Percentiles rank a stretch among this genome's conserved stretches.
Evolutionary conservation across 495 filamentous ascomycete species (phyloP).

Genomic region (Xylaria castorea): DNA sequence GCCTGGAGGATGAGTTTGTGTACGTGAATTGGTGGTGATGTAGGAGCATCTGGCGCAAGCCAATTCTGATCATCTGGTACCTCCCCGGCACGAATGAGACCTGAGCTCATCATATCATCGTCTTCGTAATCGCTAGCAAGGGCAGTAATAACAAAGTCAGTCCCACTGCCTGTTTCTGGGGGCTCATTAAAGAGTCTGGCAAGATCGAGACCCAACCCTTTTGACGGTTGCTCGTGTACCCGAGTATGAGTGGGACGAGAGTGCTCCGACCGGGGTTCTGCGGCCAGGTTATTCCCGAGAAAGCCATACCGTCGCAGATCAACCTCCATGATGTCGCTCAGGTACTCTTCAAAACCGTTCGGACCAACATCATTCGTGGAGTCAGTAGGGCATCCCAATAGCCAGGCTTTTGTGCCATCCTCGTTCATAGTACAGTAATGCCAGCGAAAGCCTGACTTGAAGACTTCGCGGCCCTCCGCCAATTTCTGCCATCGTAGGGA

Average conservation of each 20-base stretch:
- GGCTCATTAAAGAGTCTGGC: constrained; percentile 82
- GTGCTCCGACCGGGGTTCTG: constrained; percentile 64
- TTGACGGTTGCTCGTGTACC: constrained; percentile 55
- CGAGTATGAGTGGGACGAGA: constrained; percentile 55
- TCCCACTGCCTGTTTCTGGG: constrained; percentile 78
- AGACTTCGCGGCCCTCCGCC: constrained; percentile 91
- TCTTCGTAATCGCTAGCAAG: constrained; percentile 69
- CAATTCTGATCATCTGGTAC: constrained; percentile 61
- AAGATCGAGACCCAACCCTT: constrained; percentile 81
- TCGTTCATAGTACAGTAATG: constrained; percentile 96
- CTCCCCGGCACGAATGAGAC: constrained; percentile 48
- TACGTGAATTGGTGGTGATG: constrained; percentile 88
- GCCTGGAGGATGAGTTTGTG: constrained; percentile 92
- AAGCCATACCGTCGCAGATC: constrained; percentile 86
- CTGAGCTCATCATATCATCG: constrained; percentile 63
- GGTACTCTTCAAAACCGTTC: constrained; percentile 76
- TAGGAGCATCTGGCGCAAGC: constrained; percentile 66
- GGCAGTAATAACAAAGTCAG: constrained; percentile 86
- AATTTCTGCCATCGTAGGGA: constrained; percentile 91
- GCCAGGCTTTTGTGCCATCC: constrained; percentile 92
- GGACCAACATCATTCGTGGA: constrained; percentile 57
- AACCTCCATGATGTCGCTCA: constrained; percentile 91
- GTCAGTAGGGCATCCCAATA: constrained; percentile 89
- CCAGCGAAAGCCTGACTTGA: constrained; percentile 87
- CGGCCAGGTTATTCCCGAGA: constrained; percentile 75